A percentile compares a stretch with the other conserved stretches of the same genome.
Conservation (phyloP, 257 asterid species). For the Paraleonurus japonicus region DNA sequence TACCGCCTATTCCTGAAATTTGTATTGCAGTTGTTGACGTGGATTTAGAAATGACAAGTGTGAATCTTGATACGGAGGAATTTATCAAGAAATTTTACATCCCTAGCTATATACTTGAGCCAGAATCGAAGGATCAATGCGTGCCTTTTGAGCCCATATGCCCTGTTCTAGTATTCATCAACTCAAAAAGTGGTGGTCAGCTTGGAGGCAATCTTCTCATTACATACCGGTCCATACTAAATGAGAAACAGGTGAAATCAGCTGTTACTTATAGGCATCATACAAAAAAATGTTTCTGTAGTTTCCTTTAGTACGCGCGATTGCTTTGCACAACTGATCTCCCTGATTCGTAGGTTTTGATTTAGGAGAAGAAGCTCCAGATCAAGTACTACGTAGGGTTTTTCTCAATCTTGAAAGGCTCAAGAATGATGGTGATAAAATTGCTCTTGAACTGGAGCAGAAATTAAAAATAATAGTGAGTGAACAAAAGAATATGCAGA, state of each 20-base stretch:
- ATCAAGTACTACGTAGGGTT: slow-evolving; percentile 50
- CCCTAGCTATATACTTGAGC: slow-evolving; percentile 56
- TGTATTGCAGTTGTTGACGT: slow-evolving; percentile 30
- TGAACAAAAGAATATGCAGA: not conserved
- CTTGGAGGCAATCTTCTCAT: slow-evolving; percentile 84
- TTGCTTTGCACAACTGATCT: slow-evolving; percentile 4
- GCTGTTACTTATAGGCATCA: not conserved
- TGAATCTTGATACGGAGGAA: slow-evolving; percentile 30
- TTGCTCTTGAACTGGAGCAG: slow-evolving; percentile 50
- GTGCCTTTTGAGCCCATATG: slow-evolving; percentile 46
- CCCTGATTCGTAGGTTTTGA: slow-evolving; percentile 65
- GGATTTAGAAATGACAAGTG: slow-evolving; percentile 37
- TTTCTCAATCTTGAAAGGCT: slow-evolving; percentile 63
- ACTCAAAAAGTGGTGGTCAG: slow-evolving; percentile 94
- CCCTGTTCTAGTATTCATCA: slow-evolving; percentile 86
- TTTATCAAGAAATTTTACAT: slow-evolving; percentile 51
- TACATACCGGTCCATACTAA: slow-evolving; percentile 64
- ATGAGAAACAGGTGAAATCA: slow-evolving; percentile 63
- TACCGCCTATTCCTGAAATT: slow-evolving; percentile 5
- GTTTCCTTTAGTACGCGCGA: not conserved
- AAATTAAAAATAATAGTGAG: slow-evolving; percentile 79
- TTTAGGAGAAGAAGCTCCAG: slow-evolving; percentile 84
- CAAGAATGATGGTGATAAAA: slow-evolving; percentile 58
- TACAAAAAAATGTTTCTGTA: not conserved
- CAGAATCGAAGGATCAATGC: slow-evolving; percentile 30